These are phyloP conservation scores for Sugiyamaella floridensis DNA, from an alignment of 805 yeast species.

Conservation along the genomic window DNA sequence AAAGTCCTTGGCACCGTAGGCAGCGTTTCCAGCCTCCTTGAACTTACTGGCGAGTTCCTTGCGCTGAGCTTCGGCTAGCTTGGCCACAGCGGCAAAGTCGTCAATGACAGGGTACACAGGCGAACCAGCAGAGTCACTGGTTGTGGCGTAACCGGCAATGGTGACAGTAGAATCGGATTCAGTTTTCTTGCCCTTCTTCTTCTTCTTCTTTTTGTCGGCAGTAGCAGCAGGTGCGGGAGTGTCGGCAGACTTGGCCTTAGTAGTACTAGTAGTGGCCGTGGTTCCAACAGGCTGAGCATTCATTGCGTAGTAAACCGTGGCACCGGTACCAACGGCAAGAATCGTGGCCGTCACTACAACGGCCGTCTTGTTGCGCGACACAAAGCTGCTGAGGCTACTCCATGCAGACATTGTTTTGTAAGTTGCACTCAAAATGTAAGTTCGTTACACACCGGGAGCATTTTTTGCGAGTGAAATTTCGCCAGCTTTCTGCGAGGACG, in stretches of 20 bases:
- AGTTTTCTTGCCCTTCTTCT: conserved; percentile 16
- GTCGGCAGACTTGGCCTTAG: not conserved
- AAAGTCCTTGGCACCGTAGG: conserved; percentile 62
- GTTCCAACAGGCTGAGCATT: not conserved
- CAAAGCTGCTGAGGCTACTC: conserved; percentile 27
- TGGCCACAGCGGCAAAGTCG: conserved; percentile 21
- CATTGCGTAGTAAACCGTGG: conserved; percentile 40
- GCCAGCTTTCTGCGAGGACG: too few relatives aligned
- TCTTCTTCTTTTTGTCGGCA: conserved; percentile 11
- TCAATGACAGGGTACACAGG: conserved; percentile 32
- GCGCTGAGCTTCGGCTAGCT: conserved; percentile 30
- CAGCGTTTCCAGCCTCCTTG: conserved; percentile 84
- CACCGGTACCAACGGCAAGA: conserved; percentile 57
- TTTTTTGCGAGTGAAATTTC: too few relatives aligned
- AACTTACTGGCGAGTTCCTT: conserved; percentile 56
- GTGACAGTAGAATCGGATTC: conserved; percentile 4
- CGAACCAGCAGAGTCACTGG: conserved; percentile 18
- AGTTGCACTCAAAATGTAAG: not conserved
- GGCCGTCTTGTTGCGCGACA: conserved; percentile 53
- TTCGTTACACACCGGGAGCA: too few relatives aligned
- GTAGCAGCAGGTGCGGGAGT: conserved; percentile 29
- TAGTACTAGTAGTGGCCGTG: not conserved
- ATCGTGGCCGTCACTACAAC: conserved; percentile 58
- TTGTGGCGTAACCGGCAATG: conserved; percentile 21
- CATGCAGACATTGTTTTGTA: conserved; percentile 10